Evolutionary conservation across 345 rosid genomes (phyloP), one percentile per base, ranked within the genome.

Genomic region (Jatropha curcas): DNA sequence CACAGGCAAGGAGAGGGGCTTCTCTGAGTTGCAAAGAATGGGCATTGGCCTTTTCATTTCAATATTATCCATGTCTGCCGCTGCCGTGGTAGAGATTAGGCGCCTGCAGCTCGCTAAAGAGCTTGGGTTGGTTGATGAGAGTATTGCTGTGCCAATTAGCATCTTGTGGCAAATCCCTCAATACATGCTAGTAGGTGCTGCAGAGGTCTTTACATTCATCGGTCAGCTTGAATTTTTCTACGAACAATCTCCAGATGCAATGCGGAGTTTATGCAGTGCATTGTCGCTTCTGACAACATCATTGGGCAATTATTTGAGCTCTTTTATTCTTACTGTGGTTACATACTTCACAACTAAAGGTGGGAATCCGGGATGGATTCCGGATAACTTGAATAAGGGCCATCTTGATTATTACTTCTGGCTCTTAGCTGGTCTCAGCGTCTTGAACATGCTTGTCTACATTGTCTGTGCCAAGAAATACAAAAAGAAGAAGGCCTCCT

Each of bases 341-440:
- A 82, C 91, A 0, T 86, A 89, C 73, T 81, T 91, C 65, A 88
- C 97, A 9, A 86, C 95, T 1, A 70, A 16, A 45, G 86, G 82
- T 0, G 99, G 97, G 5, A 68, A 72, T 46, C 25, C 82, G 7
- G 97, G 99, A 57, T 95, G 99, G 99, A 92, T 91, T 31, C 91
- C 98, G 0, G 87, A 95, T 73, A 95, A 95, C 79, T 83, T 95
- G 79, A 91, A 95, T 25, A 53, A 83, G 58, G 98, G 99, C 30
- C 99, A 95, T 81, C 92, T 92, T 0, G 99, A 95, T 80, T 92
- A 90, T 71, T 92, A 84, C 81, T 95, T 95, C 88, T 95, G 97
- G 98, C 88, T 95, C 24, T 74, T 95, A 74, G 98, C 93, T 43
- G 92, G 85, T 31, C 90, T 95, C 48, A 86, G 98, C 82, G 62